Evolutionary conservation across 179 eudicot species (phyloP).

Genomic region (Beta lomatogona): DNA sequence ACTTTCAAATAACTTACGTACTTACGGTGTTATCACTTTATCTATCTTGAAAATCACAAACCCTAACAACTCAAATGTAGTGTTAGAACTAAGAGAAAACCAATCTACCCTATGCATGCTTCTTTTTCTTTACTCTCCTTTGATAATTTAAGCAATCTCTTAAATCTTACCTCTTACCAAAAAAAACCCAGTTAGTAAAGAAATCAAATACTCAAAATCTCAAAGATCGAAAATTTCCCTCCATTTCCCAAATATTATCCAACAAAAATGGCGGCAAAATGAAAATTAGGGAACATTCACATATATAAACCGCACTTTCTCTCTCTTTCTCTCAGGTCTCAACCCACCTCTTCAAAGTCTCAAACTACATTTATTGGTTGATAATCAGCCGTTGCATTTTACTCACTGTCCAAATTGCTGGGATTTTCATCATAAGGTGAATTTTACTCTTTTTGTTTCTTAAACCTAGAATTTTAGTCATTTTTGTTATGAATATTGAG

Average conservation of each 20-base stretch:
- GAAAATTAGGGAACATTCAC: background rate
- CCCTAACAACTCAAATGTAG: no score
- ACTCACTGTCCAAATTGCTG: background rate
- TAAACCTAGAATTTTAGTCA: background rate
- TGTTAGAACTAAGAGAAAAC: no score
- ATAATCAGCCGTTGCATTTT: background rate
- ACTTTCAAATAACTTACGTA: no score
- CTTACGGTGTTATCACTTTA: no score
- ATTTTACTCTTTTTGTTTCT: background rate
- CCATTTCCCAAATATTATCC: background rate
- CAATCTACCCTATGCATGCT: no score
- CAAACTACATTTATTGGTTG: no score
- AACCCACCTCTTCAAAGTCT: no score
- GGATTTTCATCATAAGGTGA: background rate
- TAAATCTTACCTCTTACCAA: no score
- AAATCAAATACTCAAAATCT: background rate
- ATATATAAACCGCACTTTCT: background rate
- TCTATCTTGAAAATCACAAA: no score
- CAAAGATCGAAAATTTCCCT: background rate
- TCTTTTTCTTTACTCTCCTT: no score
- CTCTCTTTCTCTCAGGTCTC: background rate
- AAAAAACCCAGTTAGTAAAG: background rate
- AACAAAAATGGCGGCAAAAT: conserved; percentile 3
- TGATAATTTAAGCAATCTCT: no score
- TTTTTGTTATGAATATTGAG: background rate